A percentile compares a stretch with the other conserved stretches of the same genome.
These are phyloP conservation scores for Fragaria nilgerrensis DNA, from an alignment of 306 rosid species.

Conservation along the genomic window DNA sequence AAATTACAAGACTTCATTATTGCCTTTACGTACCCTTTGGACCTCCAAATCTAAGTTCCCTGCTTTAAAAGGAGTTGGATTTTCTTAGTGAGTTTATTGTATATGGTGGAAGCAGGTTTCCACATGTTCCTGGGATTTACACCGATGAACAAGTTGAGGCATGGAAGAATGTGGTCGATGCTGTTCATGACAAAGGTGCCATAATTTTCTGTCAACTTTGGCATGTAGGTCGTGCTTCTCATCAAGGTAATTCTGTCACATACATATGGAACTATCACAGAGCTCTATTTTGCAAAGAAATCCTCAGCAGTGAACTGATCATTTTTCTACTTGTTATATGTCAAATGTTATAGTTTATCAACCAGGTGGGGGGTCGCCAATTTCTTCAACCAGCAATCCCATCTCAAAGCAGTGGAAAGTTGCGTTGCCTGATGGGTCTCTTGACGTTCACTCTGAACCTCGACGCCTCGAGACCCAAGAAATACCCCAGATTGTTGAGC, in stretches of 20 bases:
- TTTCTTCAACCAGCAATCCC: constrained; percentile 69
- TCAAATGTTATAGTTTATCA: constrained; percentile 56
- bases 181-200: constrained; percentile 80
- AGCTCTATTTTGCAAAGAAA: not conserved
- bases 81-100: not conserved
- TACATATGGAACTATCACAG: not conserved
- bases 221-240: constrained; percentile 97
- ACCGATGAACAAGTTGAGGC: constrained; percentile 63
- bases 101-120: constrained; percentile 35
- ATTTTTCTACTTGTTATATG: not conserved
- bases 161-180: constrained; percentile 82
- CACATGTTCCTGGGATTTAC: constrained; percentile 60
- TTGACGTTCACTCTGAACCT: constrained; percentile 63
- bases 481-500: constrained; percentile 63
- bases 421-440: constrained; percentile 76
- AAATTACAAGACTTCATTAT: not conserved
- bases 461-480: constrained; percentile 46
- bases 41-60: too few relatives aligned
- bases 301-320: not conserved
- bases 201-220: constrained; percentile 85
- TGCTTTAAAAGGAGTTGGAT: not conserved
- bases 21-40: not conserved
- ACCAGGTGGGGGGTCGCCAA: constrained; percentile 63
- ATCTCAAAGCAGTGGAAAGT: constrained; percentile 69
- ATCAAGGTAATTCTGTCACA: constrained; percentile 34